phyloP scores from a whole-genome alignment of 192 early-diverging fungal species.

The Backusella macrospora region DNA sequence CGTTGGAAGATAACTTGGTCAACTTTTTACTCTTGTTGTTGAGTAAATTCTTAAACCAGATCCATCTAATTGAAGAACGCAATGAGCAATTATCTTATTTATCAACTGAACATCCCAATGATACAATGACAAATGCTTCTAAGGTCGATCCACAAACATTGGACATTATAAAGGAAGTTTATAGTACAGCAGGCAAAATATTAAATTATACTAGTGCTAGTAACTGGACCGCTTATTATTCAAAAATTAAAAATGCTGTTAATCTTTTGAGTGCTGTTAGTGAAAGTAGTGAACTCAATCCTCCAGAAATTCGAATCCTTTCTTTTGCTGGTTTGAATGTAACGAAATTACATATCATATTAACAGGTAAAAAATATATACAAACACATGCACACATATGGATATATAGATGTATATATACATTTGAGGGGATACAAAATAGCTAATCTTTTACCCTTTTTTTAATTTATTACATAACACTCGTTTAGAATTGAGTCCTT shows the following conservation, averaged over 20 bases:
- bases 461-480: neutral
- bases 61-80: slow-evolving; percentile 20
- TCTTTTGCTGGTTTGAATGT: slow-evolving; percentile 23
- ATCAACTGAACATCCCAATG: slow-evolving; percentile 10
- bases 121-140: neutral
- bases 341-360: slow-evolving; percentile 61
- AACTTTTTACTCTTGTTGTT: slow-evolving; percentile 25
- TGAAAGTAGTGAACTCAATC: slow-evolving; percentile 20
- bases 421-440: no score
- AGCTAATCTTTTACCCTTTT: slow-evolving; percentile 39
- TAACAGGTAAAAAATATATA: slow-evolving; percentile 58
- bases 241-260: slow-evolving; percentile 57
- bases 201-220: slow-evolving; percentile 85
- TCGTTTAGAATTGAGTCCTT: slow-evolving; percentile 48
- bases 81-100: slow-evolving; percentile 8
- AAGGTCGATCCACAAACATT: slow-evolving; percentile 11
- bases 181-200: slow-evolving; percentile 77
- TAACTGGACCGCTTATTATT: slow-evolving; percentile 86
- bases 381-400: slow-evolving; percentile 15
- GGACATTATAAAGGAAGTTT: slow-evolving; percentile 68
- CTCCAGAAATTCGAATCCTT: slow-evolving; percentile 19
- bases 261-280: slow-evolving; percentile 21
- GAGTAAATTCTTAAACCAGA: slow-evolving; percentile 16
- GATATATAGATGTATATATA: neutral
- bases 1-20: slow-evolving; percentile 66